Evolutionary conservation across 2,329 filamentous ascomycete species (phyloP), one percentile per base, ranked within the genome.

Genomic region (Aschersonia sp.): DNA sequence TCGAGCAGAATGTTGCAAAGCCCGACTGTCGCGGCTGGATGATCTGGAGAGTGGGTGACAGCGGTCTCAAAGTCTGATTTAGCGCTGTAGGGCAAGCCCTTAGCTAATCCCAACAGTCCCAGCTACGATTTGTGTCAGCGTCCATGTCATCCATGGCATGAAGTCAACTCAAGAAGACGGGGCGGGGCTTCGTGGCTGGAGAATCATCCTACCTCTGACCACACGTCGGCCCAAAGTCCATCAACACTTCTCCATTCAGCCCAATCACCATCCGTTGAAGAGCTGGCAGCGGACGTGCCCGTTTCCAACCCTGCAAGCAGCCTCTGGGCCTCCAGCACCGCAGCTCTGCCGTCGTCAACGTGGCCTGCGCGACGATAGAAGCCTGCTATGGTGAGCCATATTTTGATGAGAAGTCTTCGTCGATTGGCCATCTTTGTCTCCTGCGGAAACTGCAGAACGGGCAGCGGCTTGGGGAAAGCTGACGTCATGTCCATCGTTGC

Each of bases 341-440:
- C 88, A 47, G 82, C 85, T 55, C 78, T 78, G 9, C 85, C 81
- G 61, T 97, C 91, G 28, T 89, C 83, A 48, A 80, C 78, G 69
- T 94, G 80, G 6, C 77, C 77, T 5, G 91, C 87, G 47, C 88
- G 78, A 31, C 88, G 79, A 60, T 97, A 98, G 53, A 97, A 82
- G 0, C 84, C 84, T 2, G 88, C 84, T 51, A 96, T 88, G 60
- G 92, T 84, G 6, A 96, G 72, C 92, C 92, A 98, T 32, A 96
- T 81, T 54, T 83, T 84, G 28, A 89, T 70, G 12, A 98, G 61
- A 9, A 80, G 68, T 5, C 67, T 66, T 32, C 65, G 68, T 43
- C 75, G 70, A 47, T 73, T 72, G 31, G 68, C 65, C 53, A 66
- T 69, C 52, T 73, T 67, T 54, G 74, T 73, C 7, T 73, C 73